These are phyloP conservation scores for Fusarium sterilihyphosum DNA, from an alignment of 2,329 filamentous ascomycete species.

Conservation along the genomic window DNA sequence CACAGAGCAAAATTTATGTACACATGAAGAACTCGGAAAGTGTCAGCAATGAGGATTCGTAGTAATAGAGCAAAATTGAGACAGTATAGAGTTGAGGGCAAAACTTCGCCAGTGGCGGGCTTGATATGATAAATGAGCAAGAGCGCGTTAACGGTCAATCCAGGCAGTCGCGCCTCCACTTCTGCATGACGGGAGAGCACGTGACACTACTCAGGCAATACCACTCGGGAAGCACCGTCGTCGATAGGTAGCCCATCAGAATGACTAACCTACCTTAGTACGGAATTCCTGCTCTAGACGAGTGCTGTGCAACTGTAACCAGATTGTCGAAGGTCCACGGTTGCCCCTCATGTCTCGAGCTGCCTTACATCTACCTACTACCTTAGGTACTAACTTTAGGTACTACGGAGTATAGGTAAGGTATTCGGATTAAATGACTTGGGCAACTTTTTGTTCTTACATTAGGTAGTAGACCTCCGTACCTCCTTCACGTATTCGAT, in stretches of 20 bases:
- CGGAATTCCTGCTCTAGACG: background rate
- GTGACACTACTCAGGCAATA: conserved; percentile 27
- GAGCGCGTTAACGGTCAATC: conserved; percentile 33
- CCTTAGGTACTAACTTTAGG: background rate
- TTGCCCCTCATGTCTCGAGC: conserved; percentile 20
- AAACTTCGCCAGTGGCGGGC: conserved; percentile 15
- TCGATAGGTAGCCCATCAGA: background rate
- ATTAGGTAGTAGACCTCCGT: background rate
- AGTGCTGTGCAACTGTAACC: background rate
- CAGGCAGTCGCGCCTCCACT: conserved; percentile 38
- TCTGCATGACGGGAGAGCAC: conserved; percentile 45
- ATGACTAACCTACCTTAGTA: background rate
- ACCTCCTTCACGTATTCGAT: background rate
- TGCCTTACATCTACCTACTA: background rate
- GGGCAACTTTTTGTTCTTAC: background rate
- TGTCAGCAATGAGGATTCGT: background rate
- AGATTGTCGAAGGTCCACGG: conserved; percentile 18
- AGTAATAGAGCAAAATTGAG: background rate
- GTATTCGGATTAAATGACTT: background rate
- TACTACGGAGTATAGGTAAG: too few species aligned
- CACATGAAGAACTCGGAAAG: conserved; percentile 37
- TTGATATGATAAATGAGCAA: conserved; percentile 24
- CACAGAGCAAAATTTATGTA: conserved; percentile 22
- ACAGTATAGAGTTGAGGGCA: background rate
- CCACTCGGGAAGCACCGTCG: background rate